Percentiles rank a stretch among this genome's conserved stretches.
Conservation (phyloP, 2,329 filamentous ascomycete species). For the Fusarium devonianum region DNA sequence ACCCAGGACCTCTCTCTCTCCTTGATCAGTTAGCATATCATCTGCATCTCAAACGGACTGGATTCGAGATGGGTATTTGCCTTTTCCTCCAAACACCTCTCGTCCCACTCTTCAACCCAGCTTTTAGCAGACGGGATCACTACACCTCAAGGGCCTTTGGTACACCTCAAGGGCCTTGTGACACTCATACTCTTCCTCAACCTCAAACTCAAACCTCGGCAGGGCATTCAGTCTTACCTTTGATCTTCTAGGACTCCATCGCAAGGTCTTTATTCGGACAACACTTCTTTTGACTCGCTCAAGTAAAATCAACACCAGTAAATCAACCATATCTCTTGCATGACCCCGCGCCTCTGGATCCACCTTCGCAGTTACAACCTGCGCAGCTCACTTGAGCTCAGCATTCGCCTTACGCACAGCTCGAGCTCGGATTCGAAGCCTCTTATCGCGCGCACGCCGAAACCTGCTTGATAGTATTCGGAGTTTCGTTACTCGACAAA, state of each 20-base stretch:
- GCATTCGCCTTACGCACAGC: not conserved
- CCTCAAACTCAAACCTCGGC: not conserved
- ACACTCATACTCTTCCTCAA: not conserved
- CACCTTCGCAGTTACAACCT: conserved; percentile 8
- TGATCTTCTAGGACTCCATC: too few species aligned
- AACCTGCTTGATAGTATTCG: not conserved
- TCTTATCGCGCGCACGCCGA: not conserved
- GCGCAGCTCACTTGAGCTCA: not conserved
- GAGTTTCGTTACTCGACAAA: too few species aligned
- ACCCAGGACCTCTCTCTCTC: not conserved
- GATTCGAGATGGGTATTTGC: conserved; percentile 9
- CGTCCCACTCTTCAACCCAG: conserved; percentile 1
- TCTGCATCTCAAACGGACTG: conserved; percentile 8
- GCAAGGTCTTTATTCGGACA: too few species aligned
- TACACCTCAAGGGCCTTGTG: not conserved
- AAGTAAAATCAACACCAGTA: conserved; percentile 3
- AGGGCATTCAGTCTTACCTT: too few species aligned
- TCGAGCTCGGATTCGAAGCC: not conserved
- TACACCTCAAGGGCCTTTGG: too few species aligned
- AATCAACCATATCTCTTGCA: conserved; percentile 15
- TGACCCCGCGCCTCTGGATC: conserved; percentile 32
- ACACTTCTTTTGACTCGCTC: not conserved
- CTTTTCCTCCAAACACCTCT: conserved; percentile 1
- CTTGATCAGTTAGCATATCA: conserved; percentile 13
- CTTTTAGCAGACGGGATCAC: conserved; percentile 3